Percentiles rank a stretch among this genome's conserved stretches.
Evolutionary conservation across 306 rosid species (phyloP).

Genomic region (Quercus glauca): DNA sequence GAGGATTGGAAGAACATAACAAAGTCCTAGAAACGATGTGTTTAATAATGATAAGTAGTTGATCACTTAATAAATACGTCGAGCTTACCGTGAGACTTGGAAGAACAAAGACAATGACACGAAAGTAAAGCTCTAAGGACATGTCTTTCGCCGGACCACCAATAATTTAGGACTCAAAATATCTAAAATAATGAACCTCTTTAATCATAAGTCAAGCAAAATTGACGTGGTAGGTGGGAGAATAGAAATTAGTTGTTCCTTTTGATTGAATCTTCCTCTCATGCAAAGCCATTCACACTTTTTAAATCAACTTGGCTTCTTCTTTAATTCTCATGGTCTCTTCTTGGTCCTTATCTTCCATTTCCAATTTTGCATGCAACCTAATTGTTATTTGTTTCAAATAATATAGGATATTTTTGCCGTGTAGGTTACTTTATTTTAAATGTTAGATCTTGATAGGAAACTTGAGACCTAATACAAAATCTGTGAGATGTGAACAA

Average conservation of each 20-base stretch:
- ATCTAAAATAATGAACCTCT: slow-evolving; percentile 18
- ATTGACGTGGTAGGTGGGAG: slow-evolving; percentile 16
- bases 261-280: neutral
- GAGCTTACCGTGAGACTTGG: neutral
- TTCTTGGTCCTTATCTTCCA: neutral
- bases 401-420: too few species aligned
- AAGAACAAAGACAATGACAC: slow-evolving; percentile 17
- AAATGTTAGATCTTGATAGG: too few species aligned
- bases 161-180: slow-evolving; percentile 37
- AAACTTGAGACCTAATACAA: too few species aligned
- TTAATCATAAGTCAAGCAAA: neutral
- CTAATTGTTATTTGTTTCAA: too few species aligned
- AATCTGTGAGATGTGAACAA: too few species aligned
- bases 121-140: slow-evolving; percentile 12
- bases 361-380: too few species aligned
- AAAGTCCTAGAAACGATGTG: neutral
- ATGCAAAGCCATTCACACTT: neutral
- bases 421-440: too few species aligned
- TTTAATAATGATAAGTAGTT: neutral
- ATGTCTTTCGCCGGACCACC: slow-evolving; percentile 34
- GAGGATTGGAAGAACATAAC: neutral
- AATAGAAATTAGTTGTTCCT: neutral
- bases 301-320: neutral
- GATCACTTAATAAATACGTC: neutral
- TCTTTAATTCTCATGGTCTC: neutral